Base-by-base conservation (phyloP, 2,329 filamentous ascomycete species). In the Cadophora gregata region DNA sequence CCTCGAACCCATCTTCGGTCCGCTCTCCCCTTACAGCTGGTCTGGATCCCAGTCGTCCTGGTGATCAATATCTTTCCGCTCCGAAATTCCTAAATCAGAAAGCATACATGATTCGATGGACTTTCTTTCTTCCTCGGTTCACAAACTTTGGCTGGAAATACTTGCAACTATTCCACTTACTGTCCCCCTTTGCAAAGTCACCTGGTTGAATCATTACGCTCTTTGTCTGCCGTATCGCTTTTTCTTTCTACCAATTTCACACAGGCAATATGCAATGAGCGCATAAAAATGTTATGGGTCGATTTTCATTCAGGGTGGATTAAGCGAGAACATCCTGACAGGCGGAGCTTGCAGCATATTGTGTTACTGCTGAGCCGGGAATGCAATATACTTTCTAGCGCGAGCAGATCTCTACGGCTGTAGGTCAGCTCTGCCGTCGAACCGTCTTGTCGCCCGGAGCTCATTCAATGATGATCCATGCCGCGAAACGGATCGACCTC, bases 221-320 rank as follows among this genome's bases (percentile, higher is more conserved):
- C 4, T n/a, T 16, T 31, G 1, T 5, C 16, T 8, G 9, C 24
- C 38, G 27, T 48, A 19, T 33, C 16, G 24, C 2, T 10, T 31
- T 36, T 27, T 14, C 10, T 29, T 42, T 6, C 25, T 55, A 25
- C 16, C 25, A 55, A 51, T 33, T 21, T 14, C 29, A 51, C 38
- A 63, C 56, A 61, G 48, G 56, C 63, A 65, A 56, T 56, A 61
- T 61, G 47, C 63, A 56, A 12, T 19, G 24, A 36, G 27, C 36
- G 8, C 7, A 31, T 21, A 47, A 3, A 3, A 36, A 47, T 6
- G 6, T 29, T 45, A 12, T 16, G 36, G 63, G 31, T 19, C 51
- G 5, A 59, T 38, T 38, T 21, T 29, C 25, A 31, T 14, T 21
- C 7, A 21, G 25, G 50, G 21, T 48, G 27, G 12, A 21, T 61